Evolutionary conservation across 2,329 filamentous ascomycete genomes (phyloP).

Genomic region (Fusarium pseudonygamai): DNA sequence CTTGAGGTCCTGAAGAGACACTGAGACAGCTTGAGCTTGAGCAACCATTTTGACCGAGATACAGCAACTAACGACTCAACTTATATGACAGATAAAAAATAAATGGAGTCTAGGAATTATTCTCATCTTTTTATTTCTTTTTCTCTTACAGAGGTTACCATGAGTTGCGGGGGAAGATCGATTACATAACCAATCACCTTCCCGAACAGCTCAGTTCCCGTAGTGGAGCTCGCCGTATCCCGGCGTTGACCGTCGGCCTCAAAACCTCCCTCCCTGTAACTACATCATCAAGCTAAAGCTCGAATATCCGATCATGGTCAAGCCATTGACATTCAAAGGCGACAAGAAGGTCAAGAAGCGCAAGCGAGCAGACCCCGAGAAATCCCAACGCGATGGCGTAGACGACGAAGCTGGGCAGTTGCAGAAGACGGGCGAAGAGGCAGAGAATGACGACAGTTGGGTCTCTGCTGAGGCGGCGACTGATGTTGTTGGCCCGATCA

Average conservation of each 20-base stretch:
- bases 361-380: conserved; percentile 72
- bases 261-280: not conserved
- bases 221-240: conserved; percentile 49
- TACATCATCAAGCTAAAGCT: conserved; percentile 1
- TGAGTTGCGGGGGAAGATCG: conserved; percentile 29
- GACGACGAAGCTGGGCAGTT: conserved; percentile 29
- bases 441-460: conserved; percentile 83
- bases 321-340: conserved; percentile 93
- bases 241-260: conserved; percentile 28
- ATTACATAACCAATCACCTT: conserved; percentile 42
- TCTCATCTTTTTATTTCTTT: conserved; percentile 2
- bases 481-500: conserved; percentile 83
- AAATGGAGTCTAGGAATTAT: not conserved
- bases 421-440: conserved; percentile 44
- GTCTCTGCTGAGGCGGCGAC: conserved; percentile 79
- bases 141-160: conserved; percentile 4
- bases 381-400: conserved; percentile 46
- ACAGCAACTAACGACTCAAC: no score
- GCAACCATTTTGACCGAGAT: conserved; percentile 51
- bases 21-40: conserved; percentile 65
- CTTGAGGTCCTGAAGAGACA: conserved; percentile 69
- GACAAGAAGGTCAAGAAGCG: conserved; percentile 95
- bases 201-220: conserved; percentile 7
- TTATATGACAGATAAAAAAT: not conserved
- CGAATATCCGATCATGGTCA: conserved; percentile 70